Conservation (phyloP, 106 monocot genomes). For the Xerophyta viscosa region DNA sequence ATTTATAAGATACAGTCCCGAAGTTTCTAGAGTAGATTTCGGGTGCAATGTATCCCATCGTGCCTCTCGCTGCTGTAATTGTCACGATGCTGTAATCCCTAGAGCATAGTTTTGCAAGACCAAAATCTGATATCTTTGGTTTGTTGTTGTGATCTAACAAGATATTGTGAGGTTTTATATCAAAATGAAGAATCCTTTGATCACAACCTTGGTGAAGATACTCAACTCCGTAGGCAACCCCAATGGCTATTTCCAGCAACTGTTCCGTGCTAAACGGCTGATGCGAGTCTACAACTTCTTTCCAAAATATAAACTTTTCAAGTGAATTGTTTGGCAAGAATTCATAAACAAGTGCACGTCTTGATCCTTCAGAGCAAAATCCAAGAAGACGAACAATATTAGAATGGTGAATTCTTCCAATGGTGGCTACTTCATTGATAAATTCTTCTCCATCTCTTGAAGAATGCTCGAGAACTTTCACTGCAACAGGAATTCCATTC, state of each 20-base stretch:
- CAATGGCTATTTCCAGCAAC: slow-evolving; percentile 3
- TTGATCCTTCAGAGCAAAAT: slow-evolving; percentile 9
- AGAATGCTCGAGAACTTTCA: slow-evolving; percentile 5
- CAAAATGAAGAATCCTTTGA: slow-evolving; percentile 7
- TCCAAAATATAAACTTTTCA: slow-evolving; percentile 11
- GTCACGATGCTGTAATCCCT: slow-evolving; percentile 5
- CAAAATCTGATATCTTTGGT: slow-evolving; percentile 9
- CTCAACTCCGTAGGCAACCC: slow-evolving; percentile 1
- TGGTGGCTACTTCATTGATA: slow-evolving; percentile 18
- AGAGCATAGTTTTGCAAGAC: slow-evolving; percentile 3
- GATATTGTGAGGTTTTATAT: slow-evolving; percentile 4
- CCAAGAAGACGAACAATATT: slow-evolving; percentile 12
- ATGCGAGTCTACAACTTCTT: not conserved
- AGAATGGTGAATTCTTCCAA: slow-evolving; percentile 11
- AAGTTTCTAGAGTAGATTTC: slow-evolving; percentile 4
- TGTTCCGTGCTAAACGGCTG: not conserved
- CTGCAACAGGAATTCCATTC: slow-evolving; percentile 16
- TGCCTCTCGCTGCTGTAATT: slow-evolving; percentile 4
- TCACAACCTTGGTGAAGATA: slow-evolving; percentile 11
- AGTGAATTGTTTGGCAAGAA: slow-evolving; percentile 15
- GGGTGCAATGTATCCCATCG: too few species aligned
- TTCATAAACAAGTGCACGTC: slow-evolving; percentile 15
- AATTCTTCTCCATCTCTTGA: slow-evolving; percentile 10
- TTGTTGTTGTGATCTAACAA: slow-evolving; percentile 3
- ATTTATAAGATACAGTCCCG: slow-evolving; percentile 5